phyloP scores from a whole-genome alignment of 139 green algal genomes.

The Edaphochlamys debaryana region DNA sequence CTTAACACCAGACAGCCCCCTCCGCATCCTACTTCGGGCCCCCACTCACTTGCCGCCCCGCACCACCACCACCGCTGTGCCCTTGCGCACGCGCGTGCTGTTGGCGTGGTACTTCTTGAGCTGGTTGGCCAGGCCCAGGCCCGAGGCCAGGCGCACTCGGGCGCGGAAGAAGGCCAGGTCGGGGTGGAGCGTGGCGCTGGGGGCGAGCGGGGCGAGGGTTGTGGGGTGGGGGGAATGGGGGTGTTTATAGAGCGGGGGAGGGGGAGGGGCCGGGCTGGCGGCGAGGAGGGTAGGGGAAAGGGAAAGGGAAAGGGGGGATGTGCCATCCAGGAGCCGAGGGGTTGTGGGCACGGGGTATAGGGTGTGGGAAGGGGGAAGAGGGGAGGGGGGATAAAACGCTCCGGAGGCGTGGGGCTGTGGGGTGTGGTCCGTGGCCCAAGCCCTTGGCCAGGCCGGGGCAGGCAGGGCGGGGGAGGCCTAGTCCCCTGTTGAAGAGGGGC shows the following conservation, averaged over 20 bases:
- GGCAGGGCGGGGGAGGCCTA: too few species aligned
- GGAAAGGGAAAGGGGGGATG: not conserved
- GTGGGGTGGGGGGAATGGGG: too few species aligned
- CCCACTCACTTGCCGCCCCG: slow-evolving; percentile 4
- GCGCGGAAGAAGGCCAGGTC: slow-evolving; percentile 11
- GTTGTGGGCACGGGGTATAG: too few species aligned
- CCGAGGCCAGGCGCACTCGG: slow-evolving; percentile 9
- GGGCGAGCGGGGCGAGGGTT: not conserved
- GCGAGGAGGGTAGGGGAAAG: not conserved
- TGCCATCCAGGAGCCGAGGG: too few species aligned
- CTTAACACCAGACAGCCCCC: not conserved
- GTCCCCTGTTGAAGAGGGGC: too few species aligned
- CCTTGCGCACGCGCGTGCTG: not conserved
- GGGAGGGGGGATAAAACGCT: too few species aligned
- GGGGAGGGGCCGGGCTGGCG: not conserved
- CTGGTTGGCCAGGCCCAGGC: slow-evolving; percentile 37
- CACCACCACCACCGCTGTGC: slow-evolving; percentile 32
- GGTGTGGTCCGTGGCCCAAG: too few species aligned
- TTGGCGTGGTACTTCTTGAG: slow-evolving; percentile 23
- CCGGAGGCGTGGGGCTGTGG: too few species aligned
- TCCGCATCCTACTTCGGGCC: too few species aligned
- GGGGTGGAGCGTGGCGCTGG: slow-evolving; percentile 14
- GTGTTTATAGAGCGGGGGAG: not conserved
- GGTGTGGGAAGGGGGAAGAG: too few species aligned
- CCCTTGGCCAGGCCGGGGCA: too few species aligned